Percentiles rank a stretch among this genome's conserved stretches.
Evolutionary conservation across 2,329 filamentous ascomycete species (phyloP).

Genomic region (Nothopassalora personata): DNA sequence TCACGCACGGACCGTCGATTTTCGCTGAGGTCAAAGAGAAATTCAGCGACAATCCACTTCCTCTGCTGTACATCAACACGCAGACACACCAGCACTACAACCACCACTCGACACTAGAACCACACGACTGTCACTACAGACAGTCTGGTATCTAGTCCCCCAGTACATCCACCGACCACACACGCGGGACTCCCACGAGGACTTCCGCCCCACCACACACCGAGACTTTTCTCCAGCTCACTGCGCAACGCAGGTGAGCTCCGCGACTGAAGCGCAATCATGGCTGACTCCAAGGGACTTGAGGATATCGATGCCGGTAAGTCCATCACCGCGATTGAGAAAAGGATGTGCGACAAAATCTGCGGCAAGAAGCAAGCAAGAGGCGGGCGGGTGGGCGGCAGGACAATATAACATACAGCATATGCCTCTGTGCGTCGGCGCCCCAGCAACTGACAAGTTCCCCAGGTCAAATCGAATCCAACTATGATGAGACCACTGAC

Average conservation of each 20-base stretch:
- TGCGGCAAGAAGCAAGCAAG: not conserved
- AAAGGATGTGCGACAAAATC: not conserved
- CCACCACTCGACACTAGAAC: constrained; percentile 34
- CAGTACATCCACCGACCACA: constrained; percentile 26
- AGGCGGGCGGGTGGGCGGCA: not conserved
- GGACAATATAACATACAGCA: not conserved
- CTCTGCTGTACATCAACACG: not conserved
- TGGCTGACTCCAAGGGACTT: constrained; percentile 97
- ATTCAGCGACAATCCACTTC: not conserved
- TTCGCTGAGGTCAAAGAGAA: constrained; percentile 17
- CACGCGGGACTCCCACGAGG: constrained; percentile 37
- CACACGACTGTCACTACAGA: constrained; percentile 41
- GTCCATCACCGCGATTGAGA: constrained; percentile 36
- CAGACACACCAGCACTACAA: constrained; percentile 25
- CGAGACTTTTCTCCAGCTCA: constrained; percentile 50
- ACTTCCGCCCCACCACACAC: constrained; percentile 38
- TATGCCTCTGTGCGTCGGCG: not conserved
- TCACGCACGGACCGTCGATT: constrained; percentile 7
- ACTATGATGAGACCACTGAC: constrained; percentile 99
- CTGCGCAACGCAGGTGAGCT: constrained; percentile 67
- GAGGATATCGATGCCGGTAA: constrained; percentile 94
- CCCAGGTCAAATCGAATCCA: constrained; percentile 96
- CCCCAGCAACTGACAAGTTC: constrained; percentile 4
- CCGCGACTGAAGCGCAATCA: constrained; percentile 64
- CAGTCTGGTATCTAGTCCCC: constrained; percentile 45